Conservation (phyloP, 2,329 filamentous ascomycete species). For the Pseudogymnoascus verrucosus region DNA sequence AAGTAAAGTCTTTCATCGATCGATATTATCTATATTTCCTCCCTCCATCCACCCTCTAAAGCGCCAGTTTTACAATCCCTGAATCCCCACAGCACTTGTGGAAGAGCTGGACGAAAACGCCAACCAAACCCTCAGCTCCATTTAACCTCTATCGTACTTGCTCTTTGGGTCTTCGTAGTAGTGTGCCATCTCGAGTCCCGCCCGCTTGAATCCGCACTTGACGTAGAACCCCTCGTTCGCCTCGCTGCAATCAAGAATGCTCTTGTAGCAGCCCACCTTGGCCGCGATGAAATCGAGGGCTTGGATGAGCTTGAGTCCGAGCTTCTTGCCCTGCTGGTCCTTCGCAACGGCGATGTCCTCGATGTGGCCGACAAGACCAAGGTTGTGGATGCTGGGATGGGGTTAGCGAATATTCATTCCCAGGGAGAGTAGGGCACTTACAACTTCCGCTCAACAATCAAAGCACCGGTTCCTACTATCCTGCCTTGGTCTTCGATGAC, state of each 20-base stretch:
- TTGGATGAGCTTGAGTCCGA: conserved; percentile 87
- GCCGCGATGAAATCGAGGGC: conserved; percentile 83
- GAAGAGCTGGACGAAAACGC: neutral
- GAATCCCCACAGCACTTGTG: conserved; percentile 7
- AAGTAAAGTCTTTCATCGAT: neutral
- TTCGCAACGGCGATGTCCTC: conserved; percentile 95
- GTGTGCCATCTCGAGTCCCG: conserved; percentile 93
- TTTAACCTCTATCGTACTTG: neutral
- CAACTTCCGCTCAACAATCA: conserved; percentile 94
- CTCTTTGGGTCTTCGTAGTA: conserved; percentile 50
- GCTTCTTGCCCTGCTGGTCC: conserved; percentile 95
- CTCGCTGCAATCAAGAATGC: conserved; percentile 92
- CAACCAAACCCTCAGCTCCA: neutral
- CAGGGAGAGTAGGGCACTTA: conserved; percentile 36
- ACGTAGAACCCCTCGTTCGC: conserved; percentile 96
- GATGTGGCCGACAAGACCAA: conserved; percentile 85
- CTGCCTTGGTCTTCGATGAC: conserved; percentile 64
- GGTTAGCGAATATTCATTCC: conserved; percentile 17
- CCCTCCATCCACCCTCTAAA: neutral
- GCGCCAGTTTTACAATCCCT: neutral
- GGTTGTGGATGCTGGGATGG: conserved; percentile 59
- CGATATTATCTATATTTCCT: neutral
- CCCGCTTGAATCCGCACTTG: conserved; percentile 91
- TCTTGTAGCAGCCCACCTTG: conserved; percentile 92
- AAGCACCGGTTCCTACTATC: conserved; percentile 78